Evolutionary conservation across 192 early-diverging fungal species (phyloP).

Genomic region (Backusella circina): DNA sequence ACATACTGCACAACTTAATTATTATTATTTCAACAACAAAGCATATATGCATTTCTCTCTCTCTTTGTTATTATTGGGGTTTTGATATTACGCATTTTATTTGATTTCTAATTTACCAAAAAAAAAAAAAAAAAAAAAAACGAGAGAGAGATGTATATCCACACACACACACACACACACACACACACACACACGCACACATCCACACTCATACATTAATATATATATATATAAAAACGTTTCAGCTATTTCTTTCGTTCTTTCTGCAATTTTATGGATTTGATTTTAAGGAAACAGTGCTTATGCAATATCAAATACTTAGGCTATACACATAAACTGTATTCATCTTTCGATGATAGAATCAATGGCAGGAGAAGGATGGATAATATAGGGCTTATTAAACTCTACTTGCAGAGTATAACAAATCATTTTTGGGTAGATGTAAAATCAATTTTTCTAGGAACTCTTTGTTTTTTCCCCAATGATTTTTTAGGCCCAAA

Average conservation of each 20-base stretch:
- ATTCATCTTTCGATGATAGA: too few relatives aligned
- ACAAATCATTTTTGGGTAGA: too few relatives aligned
- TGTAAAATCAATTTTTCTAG: too few relatives aligned
- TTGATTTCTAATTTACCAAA: not conserved
- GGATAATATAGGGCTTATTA: too few relatives aligned
- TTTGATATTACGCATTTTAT: not conserved
- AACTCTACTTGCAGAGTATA: too few relatives aligned
- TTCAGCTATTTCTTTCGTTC: not conserved
- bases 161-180: constrained; percentile 5
- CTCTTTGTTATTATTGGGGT: not conserved
- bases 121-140: not conserved
- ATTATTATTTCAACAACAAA: not conserved
- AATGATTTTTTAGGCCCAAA: too few relatives aligned
- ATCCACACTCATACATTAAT: not conserved
- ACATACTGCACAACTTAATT: not conserved
- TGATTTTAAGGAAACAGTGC: too few relatives aligned
- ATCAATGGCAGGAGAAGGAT: too few relatives aligned
- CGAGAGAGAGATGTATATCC: not conserved
- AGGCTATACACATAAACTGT: too few relatives aligned
- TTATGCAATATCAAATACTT: too few relatives aligned
- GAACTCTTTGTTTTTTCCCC: too few relatives aligned
- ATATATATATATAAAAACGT: not conserved
- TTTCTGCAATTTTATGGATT: not conserved
- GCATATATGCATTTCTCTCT: not conserved
- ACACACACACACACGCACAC: constrained; percentile 6